Conservation (phyloP, 2,329 filamentous ascomycete genomes). For the Hymenoscyphus linearis region DNA sequence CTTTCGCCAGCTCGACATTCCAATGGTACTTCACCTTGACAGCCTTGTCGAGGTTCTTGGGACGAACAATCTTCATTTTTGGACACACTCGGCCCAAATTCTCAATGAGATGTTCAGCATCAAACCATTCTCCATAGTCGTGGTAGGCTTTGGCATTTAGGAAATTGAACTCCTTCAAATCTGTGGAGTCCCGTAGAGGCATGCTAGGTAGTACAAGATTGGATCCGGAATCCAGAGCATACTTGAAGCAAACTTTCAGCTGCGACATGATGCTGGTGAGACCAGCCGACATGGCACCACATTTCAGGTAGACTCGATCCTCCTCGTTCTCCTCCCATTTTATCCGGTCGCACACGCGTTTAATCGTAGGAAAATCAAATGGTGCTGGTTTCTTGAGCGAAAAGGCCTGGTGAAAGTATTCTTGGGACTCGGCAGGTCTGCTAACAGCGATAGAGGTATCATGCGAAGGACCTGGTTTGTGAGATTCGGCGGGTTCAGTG, state of each 20-base stretch:
- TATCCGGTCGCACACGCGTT: slow-evolving; percentile 24
- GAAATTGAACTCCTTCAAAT: slow-evolving; percentile 33
- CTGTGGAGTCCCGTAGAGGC: slow-evolving; percentile 30
- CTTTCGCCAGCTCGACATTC: slow-evolving; percentile 22
- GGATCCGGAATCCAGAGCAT: slow-evolving; percentile 32
- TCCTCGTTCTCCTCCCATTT: slow-evolving; percentile 21
- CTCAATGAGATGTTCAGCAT: slow-evolving; percentile 28
- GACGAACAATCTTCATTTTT: slow-evolving; percentile 32
- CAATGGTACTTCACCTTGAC: slow-evolving; percentile 25
- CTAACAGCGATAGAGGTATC: background rate
- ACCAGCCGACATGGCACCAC: slow-evolving; percentile 31
- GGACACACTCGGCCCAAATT: slow-evolving; percentile 28
- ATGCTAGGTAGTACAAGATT: slow-evolving; percentile 32
- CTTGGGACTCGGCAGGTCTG: background rate
- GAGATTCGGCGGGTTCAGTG: background rate
- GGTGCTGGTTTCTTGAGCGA: slow-evolving; percentile 15
- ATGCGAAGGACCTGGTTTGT: background rate
- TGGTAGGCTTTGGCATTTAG: slow-evolving; percentile 30
- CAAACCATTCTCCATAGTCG: slow-evolving; percentile 34
- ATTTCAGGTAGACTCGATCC: slow-evolving; percentile 32
- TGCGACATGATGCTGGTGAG: slow-evolving; percentile 34
- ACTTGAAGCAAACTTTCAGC: slow-evolving; percentile 34
- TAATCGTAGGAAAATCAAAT: slow-evolving; percentile 26
- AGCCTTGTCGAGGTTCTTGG: slow-evolving; percentile 20
- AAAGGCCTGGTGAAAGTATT: slow-evolving; percentile 34